phyloP scores from a whole-genome alignment of 2,329 filamentous ascomycete species.

The Talaromyces sp. region DNA sequence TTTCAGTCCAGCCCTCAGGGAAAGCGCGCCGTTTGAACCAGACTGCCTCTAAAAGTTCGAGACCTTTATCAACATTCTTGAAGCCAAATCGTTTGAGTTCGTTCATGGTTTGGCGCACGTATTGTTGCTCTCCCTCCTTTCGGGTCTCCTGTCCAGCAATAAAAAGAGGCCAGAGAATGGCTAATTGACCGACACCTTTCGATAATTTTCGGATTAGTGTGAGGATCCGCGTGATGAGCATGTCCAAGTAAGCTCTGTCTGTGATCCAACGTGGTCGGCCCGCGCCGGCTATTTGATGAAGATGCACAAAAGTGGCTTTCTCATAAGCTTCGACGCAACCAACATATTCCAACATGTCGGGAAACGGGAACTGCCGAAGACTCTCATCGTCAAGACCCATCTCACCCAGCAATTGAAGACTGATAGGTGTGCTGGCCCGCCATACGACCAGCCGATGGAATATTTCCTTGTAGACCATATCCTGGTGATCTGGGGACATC shows the following conservation, averaged over 20 bases:
- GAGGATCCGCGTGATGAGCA: constrained; percentile 35
- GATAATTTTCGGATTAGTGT: constrained; percentile 33
- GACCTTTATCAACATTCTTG: constrained; percentile 36
- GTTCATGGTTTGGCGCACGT: constrained; percentile 31
- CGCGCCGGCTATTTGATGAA: constrained; percentile 36
- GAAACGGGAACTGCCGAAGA: constrained; percentile 30
- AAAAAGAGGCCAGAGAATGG: constrained; percentile 38
- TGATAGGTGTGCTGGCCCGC: constrained; percentile 32
- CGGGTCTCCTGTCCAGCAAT: constrained; percentile 38
- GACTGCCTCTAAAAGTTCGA: constrained; percentile 31
- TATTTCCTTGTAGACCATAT: constrained; percentile 32
- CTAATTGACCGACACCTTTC: constrained; percentile 38
- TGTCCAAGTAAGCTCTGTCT: constrained; percentile 29
- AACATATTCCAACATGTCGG: constrained; percentile 37
- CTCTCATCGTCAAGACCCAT: constrained; percentile 32
- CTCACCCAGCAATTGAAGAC: constrained; percentile 29
- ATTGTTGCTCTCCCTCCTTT: constrained; percentile 32
- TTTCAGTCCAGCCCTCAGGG: constrained; percentile 36
- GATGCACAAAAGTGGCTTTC: constrained; percentile 39
- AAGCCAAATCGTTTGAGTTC: constrained; percentile 13
- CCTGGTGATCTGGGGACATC: constrained; percentile 33
- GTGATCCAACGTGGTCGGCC: constrained; percentile 31
- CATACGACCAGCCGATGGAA: constrained; percentile 32
- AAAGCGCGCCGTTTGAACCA: constrained; percentile 39
- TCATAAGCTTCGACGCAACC: constrained; percentile 42